Conservation (phyloP, 169 alveolate genomes). For the Prorocentrum cordatum region DNA sequence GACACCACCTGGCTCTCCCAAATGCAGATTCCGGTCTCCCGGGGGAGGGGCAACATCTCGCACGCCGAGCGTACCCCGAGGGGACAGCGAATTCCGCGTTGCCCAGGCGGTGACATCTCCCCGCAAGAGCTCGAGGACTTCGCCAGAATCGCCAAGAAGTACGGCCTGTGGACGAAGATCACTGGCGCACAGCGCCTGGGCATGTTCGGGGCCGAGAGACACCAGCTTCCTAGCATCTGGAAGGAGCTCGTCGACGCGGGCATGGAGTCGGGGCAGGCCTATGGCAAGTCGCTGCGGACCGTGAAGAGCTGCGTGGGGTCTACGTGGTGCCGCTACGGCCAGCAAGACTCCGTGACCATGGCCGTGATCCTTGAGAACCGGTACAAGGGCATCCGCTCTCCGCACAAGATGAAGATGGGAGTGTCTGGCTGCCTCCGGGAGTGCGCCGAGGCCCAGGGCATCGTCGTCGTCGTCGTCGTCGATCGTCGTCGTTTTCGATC, state of each 20-base stretch:
- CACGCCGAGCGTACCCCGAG: too few species aligned
- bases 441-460: constrained; percentile 68
- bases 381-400: constrained; percentile 51
- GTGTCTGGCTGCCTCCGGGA: constrained; percentile 48
- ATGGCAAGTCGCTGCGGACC: constrained; percentile 51
- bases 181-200: constrained; percentile 57
- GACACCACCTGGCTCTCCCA: too few species aligned
- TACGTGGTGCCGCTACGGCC: constrained; percentile 63
- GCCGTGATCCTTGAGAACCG: constrained; percentile 35
- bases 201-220: constrained; percentile 32
- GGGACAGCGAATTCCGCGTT: too few species aligned
- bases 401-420: constrained; percentile 60
- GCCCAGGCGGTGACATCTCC: constrained; percentile 53
- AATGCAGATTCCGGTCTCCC: too few species aligned
- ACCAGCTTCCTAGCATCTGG: constrained; percentile 20
- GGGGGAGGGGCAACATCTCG: too few species aligned
- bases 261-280: constrained; percentile 52
- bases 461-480: constrained; percentile 33
- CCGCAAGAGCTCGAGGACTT: constrained; percentile 20
- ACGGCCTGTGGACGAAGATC: constrained; percentile 53
- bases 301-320: constrained; percentile 68
- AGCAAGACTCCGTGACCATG: constrained; percentile 55
- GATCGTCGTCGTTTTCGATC: too few species aligned
- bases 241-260: constrained; percentile 49
- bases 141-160: constrained; percentile 43